Percentiles rank a stretch among this genome's conserved stretches.
phyloP scores from a whole-genome alignment of 192 early-diverging fungal species.

The Geranomyces variabilis region DNA sequence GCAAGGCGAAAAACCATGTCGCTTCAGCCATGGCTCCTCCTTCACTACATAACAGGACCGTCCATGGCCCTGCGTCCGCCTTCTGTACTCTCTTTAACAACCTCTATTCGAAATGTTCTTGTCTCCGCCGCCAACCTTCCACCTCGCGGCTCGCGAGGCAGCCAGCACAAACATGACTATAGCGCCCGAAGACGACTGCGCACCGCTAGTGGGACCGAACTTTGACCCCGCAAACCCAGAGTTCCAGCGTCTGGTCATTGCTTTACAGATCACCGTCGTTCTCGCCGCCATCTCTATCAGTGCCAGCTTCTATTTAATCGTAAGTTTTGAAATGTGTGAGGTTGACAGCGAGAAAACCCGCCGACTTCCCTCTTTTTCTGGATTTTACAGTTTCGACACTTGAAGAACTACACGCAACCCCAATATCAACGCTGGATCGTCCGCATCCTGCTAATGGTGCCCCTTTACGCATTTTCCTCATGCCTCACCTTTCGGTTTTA shows the following conservation, averaged over 20 bases:
- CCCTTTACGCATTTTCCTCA: constrained; percentile 72
- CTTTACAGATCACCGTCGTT: constrained; percentile 31
- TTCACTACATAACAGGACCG: no score
- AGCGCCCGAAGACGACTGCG: constrained; percentile 30
- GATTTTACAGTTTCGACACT: constrained; percentile 32
- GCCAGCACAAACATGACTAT: no score
- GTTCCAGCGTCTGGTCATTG: constrained; percentile 21
- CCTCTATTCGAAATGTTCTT: no score
- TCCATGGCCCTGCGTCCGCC: no score
- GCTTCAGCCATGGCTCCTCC: no score
- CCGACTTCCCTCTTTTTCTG: no score
- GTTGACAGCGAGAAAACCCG: no score
- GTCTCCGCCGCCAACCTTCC: no score
- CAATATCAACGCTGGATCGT: constrained; percentile 75
- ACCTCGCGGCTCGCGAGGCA: no score
- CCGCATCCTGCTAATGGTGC: constrained; percentile 76
- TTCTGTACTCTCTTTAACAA: no score
- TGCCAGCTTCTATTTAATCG: constrained; percentile 33
- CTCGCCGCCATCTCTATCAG: constrained; percentile 25
- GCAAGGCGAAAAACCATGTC: no score
- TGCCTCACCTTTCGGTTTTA: constrained; percentile 75
- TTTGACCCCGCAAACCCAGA: constrained; percentile 36
- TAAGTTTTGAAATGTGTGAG: constrained; percentile 3
- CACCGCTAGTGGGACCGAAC: constrained; percentile 19
- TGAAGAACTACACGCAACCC: constrained; percentile 51